Percentiles rank a stretch among this genome's conserved stretches.
These are phyloP conservation scores for Cantharellus anzutake DNA, from an alignment of 768 basidiomycete species.

Conservation along the genomic window DNA sequence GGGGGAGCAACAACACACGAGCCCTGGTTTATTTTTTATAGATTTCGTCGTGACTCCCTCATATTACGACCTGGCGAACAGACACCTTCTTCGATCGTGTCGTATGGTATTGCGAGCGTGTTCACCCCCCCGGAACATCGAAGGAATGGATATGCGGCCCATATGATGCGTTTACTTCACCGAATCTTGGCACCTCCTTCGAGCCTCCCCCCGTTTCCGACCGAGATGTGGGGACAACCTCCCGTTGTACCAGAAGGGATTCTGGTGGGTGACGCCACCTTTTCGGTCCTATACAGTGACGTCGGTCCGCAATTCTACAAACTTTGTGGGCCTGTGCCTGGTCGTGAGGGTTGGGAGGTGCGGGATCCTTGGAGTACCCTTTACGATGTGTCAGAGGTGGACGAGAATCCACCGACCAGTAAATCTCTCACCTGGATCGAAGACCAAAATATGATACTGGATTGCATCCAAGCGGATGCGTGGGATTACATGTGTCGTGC, in stretches of 20 bases:
- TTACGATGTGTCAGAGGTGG: constrained; percentile 16
- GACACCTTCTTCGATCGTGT: background rate
- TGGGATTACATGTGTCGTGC: background rate
- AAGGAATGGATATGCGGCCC: constrained; percentile 24
- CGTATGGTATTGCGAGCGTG: background rate
- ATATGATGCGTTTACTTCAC: constrained; percentile 49
- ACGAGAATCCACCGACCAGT: background rate
- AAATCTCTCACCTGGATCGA: background rate
- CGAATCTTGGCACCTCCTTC: constrained; percentile 24
- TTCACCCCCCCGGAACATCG: background rate
- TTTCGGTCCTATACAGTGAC: constrained; percentile 37
- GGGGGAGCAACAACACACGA: too few relatives aligned
- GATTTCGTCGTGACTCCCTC: background rate
- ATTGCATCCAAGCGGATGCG: background rate
- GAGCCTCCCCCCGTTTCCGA: constrained; percentile 21
- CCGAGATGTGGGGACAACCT: constrained; percentile 23
- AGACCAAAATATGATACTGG: background rate
- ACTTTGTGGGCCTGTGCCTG: constrained; percentile 20
- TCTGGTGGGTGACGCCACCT: constrained; percentile 21
- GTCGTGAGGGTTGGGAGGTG: constrained; percentile 27
- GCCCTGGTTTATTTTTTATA: background rate
- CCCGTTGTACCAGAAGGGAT: constrained; percentile 12
- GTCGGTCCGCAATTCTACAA: constrained; percentile 30
- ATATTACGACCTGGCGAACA: background rate
- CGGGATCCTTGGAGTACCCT: constrained; percentile 21